A percentile compares a stretch with the other conserved stretches of the same genome.
Evolutionary conservation across 805 yeast genomes (phyloP).

Genomic region (Monosporozyma siamensis): DNA sequence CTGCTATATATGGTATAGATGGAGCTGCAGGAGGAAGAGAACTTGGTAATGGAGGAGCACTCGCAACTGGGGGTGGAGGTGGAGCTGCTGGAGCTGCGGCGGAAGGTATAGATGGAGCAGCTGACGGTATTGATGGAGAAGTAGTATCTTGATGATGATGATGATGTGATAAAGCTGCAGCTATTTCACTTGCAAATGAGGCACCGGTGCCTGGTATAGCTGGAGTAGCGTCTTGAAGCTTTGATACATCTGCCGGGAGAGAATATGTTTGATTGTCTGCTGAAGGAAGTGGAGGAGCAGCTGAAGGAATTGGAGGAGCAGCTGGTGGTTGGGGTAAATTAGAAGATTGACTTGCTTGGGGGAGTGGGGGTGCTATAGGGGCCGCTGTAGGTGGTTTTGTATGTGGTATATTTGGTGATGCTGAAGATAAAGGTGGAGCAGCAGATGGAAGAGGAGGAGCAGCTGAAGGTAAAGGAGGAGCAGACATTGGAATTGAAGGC

Average conservation of each 20-base stretch:
- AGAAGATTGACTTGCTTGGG: slow-evolving; percentile 13
- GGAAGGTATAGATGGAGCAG: slow-evolving; percentile 14
- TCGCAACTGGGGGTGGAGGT: slow-evolving; percentile 9
- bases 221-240: slow-evolving; percentile 5
- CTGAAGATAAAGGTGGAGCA: slow-evolving; percentile 8
- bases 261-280: slow-evolving; percentile 9
- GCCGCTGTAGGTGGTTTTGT: slow-evolving; percentile 9
- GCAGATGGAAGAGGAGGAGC: slow-evolving; percentile 7
- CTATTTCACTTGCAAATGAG: slow-evolving; percentile 6
- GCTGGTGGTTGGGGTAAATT: slow-evolving; percentile 14
- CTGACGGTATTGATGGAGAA: slow-evolving; percentile 1
- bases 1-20: slow-evolving; percentile 15
- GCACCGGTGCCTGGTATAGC: slow-evolving; percentile 11
- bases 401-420: slow-evolving; percentile 14
- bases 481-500: slow-evolving; percentile 22
- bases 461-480: slow-evolving; percentile 20
- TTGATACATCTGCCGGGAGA: slow-evolving; percentile 9
- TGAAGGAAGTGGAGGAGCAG: slow-evolving; percentile 9
- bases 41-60: slow-evolving; percentile 25
- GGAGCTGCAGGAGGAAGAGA: slow-evolving; percentile 22
- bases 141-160: not conserved
- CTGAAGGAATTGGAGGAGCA: slow-evolving; percentile 16
- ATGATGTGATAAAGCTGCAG: not conserved
- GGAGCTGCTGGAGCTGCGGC: slow-evolving; percentile 15
- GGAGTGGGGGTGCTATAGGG: slow-evolving; percentile 9